phyloP scores from a whole-genome alignment of 1,139 yeast genomes.

The Yamadazyma diddensiae region DNA sequence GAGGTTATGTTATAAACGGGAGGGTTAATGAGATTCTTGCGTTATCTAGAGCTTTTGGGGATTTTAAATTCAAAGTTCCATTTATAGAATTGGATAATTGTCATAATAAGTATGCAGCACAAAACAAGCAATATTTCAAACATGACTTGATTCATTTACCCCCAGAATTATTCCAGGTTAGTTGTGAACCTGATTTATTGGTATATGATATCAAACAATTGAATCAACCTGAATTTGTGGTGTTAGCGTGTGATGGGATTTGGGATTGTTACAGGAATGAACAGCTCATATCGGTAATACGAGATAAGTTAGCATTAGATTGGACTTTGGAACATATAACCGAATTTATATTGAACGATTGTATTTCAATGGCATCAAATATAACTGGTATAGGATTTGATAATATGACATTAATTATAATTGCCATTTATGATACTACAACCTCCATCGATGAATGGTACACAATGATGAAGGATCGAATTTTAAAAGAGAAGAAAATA shows the following conservation, averaged over 20 bases:
- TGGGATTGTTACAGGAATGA: conserved; percentile 74
- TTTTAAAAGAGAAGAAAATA: conserved; percentile 44
- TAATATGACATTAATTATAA: conserved; percentile 69
- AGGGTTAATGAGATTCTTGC: conserved; percentile 75
- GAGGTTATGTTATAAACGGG: conserved; percentile 66
- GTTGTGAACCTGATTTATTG: conserved; percentile 69
- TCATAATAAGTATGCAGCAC: conserved; percentile 25
- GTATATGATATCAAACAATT: conserved; percentile 44
- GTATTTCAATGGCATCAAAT: conserved; percentile 70
- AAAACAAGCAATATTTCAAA: conserved; percentile 20
- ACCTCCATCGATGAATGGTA: conserved; percentile 58
- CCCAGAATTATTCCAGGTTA: conserved; percentile 50
- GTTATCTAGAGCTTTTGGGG: conserved; percentile 74
- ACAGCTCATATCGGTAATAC: conserved; percentile 50
- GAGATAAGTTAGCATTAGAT: conserved; percentile 57
- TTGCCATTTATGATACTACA: conserved; percentile 51
- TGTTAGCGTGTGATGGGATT: conserved; percentile 75
- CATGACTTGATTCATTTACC: conserved; percentile 30
- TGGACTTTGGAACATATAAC: conserved; percentile 57
- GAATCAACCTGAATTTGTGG: conserved; percentile 56
- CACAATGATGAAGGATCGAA: conserved; percentile 44
- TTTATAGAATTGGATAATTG: conserved; percentile 32
- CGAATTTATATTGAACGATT: conserved; percentile 59
- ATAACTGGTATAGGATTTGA: conserved; percentile 79
- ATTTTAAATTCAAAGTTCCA: conserved; percentile 60